Percentiles rank a stretch among this genome's conserved stretches.
phyloP scores from a whole-genome alignment of 164 flowering plant genomes.

The Akebia trifoliata region DNA sequence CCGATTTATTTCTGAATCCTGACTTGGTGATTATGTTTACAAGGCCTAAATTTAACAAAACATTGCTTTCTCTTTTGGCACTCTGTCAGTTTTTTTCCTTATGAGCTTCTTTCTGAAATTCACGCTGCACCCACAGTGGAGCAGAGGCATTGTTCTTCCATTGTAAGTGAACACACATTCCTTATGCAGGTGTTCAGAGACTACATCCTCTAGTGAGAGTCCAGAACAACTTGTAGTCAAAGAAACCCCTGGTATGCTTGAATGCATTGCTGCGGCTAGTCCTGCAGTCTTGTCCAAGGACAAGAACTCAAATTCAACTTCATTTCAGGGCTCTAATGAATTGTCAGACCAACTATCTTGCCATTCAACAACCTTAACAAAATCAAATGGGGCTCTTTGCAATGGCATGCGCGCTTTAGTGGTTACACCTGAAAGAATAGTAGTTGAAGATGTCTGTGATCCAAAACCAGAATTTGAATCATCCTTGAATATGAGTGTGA shows the following conservation, averaged over 20 bases:
- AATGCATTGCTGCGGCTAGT: conserved; percentile 16
- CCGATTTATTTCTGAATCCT: no score
- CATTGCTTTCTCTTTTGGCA: not conserved
- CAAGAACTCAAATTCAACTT: conserved; percentile 34
- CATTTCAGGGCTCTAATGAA: conserved; percentile 28
- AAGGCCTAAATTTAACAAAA: no score
- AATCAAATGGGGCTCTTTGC: conserved; percentile 20
- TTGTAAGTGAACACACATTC: not conserved
- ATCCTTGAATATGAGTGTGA: conserved; percentile 55
- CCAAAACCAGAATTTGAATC: conserved; percentile 44
- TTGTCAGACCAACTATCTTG: conserved; percentile 29
- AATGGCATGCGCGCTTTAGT: conserved; percentile 13
- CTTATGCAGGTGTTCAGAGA: conserved; percentile 40
- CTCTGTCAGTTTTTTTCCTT: not conserved
- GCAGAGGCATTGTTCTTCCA: not conserved
- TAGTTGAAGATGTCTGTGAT: conserved; percentile 10
- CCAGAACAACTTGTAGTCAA: conserved; percentile 38
- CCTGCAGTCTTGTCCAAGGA: conserved; percentile 28
- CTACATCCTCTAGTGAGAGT: conserved; percentile 24
- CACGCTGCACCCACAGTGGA: not conserved
- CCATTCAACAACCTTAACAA: conserved; percentile 19
- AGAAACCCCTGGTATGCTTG: conserved; percentile 40
- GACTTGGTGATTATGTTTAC: not conserved
- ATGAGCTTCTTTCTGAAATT: not conserved
- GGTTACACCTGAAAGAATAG: conserved; percentile 50